Percentiles rank a stretch among this genome's conserved stretches.
phyloP scores from a whole-genome alignment of 2,329 filamentous ascomycete genomes.

The Tetracladium maxilliforme region DNA sequence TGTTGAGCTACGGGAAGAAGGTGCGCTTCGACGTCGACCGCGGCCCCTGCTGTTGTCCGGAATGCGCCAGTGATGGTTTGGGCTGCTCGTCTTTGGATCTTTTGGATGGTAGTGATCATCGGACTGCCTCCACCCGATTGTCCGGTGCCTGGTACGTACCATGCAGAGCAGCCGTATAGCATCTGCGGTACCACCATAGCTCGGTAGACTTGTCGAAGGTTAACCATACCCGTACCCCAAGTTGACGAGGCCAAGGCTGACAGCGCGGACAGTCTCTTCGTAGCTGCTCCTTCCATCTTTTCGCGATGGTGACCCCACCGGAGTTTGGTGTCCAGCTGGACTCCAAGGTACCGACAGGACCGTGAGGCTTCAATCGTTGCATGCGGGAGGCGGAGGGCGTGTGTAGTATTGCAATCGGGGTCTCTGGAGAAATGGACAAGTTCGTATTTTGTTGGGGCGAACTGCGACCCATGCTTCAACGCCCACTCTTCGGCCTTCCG shows the following conservation, averaged over 20 bases:
- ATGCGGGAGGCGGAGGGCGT: conserved; percentile 1
- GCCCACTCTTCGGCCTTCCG: conserved; percentile 4
- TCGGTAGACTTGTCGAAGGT: conserved; percentile 12
- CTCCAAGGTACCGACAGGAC: conserved; percentile 8
- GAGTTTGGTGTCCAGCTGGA: conserved; percentile 7
- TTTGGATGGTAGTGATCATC: conserved; percentile 7
- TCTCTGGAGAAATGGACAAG: conserved; percentile 4
- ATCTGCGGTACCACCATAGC: conserved; percentile 14
- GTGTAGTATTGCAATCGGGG: conserved; percentile 3
- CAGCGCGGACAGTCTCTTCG: conserved; percentile 4
- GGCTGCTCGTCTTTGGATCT: conserved; percentile 2
- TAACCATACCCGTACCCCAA: conserved; percentile 6
- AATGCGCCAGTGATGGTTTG: not conserved
- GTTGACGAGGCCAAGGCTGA: conserved; percentile 3
- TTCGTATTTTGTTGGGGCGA: conserved; percentile 5
- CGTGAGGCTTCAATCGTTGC: no score
- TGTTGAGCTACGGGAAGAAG: conserved; percentile 4
- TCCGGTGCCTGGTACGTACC: conserved; percentile 6
- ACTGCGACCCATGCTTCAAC: conserved; percentile 3
- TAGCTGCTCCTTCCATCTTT: conserved; percentile 2
- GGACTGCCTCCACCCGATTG: conserved; percentile 6
- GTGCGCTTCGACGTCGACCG: conserved; percentile 9
- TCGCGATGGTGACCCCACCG: conserved; percentile 4
- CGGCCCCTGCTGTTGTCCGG: conserved; percentile 3
- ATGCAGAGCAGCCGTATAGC: conserved; percentile 14